These are phyloP conservation scores for Tuber magnatum DNA, from an alignment of 495 filamentous ascomycete species.

Conservation along the genomic window DNA sequence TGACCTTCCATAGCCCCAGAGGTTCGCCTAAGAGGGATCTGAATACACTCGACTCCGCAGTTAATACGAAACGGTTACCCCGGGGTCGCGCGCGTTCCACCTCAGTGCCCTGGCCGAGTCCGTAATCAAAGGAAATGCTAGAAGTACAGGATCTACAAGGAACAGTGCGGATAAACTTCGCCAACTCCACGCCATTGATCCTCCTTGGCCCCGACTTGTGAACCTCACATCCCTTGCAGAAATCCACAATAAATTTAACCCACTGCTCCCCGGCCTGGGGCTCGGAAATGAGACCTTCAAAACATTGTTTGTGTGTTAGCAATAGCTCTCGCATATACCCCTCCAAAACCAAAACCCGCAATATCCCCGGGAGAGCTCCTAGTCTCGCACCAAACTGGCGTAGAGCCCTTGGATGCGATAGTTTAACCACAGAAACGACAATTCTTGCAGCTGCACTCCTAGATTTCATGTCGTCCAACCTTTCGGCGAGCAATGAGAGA, in stretches of 20 bases:
- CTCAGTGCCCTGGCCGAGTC: neutral
- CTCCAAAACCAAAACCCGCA: constrained; percentile 6
- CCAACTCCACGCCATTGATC: neutral
- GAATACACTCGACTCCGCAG: neutral
- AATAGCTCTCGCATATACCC: neutral
- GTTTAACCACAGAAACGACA: neutral
- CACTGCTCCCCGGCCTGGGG: neutral
- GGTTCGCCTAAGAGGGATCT: constrained; percentile 34
- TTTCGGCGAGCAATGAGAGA: constrained; percentile 11
- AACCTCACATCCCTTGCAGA: neutral
- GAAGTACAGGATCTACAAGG: neutral
- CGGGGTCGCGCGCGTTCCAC: neutral
- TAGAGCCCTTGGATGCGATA: constrained; percentile 4
- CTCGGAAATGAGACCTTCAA: neutral
- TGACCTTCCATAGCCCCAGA: constrained; percentile 45
- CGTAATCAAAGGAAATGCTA: neutral
- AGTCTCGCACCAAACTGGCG: constrained; percentile 5
- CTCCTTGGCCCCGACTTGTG: neutral
- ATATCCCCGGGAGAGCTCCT: constrained; percentile 11
- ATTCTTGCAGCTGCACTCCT: neutral
- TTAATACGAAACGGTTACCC: too few species aligned
- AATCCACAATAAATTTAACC: neutral
- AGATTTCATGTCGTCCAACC: neutral
- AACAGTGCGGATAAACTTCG: neutral
- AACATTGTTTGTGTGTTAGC: neutral